Conservation (phyloP, 106 monocot species). For the Dendrobium nobile region DNA sequence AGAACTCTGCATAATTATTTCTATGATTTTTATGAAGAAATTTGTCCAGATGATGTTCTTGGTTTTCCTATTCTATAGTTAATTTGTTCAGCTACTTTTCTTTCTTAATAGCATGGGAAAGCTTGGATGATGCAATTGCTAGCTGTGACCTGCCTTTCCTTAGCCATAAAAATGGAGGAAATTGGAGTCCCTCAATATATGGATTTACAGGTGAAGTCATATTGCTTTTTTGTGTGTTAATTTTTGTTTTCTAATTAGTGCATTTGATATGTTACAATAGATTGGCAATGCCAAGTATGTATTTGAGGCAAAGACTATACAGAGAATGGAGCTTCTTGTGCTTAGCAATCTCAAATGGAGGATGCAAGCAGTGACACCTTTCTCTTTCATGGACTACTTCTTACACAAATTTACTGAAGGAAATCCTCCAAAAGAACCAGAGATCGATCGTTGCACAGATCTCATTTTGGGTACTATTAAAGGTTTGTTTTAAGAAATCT, state of each 20-base stretch:
- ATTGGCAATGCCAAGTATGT: conserved; percentile 35
- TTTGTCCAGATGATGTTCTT: background rate
- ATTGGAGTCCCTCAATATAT: conserved; percentile 39
- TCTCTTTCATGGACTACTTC: conserved; percentile 60
- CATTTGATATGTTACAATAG: conserved; percentile 13
- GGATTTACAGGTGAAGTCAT: conserved; percentile 50
- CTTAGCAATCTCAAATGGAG: conserved; percentile 61
- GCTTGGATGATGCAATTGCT: conserved; percentile 72
- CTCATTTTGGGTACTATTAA: conserved; percentile 36
- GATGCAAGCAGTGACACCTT: conserved; percentile 66
- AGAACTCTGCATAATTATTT: no score
- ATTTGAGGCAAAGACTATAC: conserved; percentile 56
- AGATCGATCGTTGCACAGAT: conserved; percentile 21
- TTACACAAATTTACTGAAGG: conserved; percentile 30
- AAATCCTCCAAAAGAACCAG: conserved; percentile 6
- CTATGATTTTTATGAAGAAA: no score
- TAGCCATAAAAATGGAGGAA: conserved; percentile 81
- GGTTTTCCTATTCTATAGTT: background rate
- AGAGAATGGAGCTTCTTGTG: conserved; percentile 70
- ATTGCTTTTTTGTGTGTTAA: background rate
- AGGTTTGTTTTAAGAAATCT: conserved; percentile 26
- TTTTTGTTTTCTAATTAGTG: background rate
- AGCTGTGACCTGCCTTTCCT: conserved; percentile 69
- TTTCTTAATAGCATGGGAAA: conserved; percentile 35
- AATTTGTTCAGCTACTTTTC: background rate